Percentiles rank a stretch among this genome's conserved stretches.
Conservation (phyloP, 139 green algal genomes). For the Chlamydomonas eustigma region DNA sequence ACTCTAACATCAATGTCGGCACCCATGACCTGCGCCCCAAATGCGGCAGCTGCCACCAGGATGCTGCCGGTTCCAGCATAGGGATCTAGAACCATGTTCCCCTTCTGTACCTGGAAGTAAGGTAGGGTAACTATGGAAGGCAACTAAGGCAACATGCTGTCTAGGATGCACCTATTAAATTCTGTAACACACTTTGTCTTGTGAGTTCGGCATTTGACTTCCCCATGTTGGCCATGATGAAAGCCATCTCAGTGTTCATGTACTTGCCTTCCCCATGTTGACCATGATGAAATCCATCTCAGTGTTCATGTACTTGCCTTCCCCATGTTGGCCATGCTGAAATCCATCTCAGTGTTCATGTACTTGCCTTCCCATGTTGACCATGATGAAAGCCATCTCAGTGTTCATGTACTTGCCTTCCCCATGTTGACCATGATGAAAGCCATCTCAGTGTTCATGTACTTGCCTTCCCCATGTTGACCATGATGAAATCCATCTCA, state of each 20-base stretch:
- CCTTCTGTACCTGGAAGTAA: not conserved
- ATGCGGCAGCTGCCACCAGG: slow-evolving; percentile 72
- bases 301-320: slow-evolving; percentile 91
- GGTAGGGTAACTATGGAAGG: no score
- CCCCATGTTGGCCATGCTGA: slow-evolving; percentile 91
- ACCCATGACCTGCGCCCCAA: slow-evolving; percentile 67
- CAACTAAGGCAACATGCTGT: no score
- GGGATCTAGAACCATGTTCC: not conserved
- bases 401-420: slow-evolving; percentile 93
- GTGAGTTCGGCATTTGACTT: no score
- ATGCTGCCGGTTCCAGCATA: slow-evolving; percentile 60
- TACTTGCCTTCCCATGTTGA: slow-evolving; percentile 84
- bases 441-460: slow-evolving; percentile 93
- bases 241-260: slow-evolving; percentile 93
- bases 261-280: slow-evolving; percentile 85
- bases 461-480: no score
- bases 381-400: slow-evolving; percentile 93
- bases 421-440: slow-evolving; percentile 94
- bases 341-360: slow-evolving; percentile 93
- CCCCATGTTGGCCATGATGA: slow-evolving; percentile 91
- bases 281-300: slow-evolving; percentile 94
- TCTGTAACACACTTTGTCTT: no score
- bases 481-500: no score
- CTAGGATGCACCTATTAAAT: no score
- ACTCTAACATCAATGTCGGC: slow-evolving; percentile 80